A percentile compares a stretch with the other conserved stretches of the same genome.
These are phyloP conservation scores for Cercospora beticola DNA, from an alignment of 2,329 filamentous ascomycete genomes.

Conservation along the genomic window DNA sequence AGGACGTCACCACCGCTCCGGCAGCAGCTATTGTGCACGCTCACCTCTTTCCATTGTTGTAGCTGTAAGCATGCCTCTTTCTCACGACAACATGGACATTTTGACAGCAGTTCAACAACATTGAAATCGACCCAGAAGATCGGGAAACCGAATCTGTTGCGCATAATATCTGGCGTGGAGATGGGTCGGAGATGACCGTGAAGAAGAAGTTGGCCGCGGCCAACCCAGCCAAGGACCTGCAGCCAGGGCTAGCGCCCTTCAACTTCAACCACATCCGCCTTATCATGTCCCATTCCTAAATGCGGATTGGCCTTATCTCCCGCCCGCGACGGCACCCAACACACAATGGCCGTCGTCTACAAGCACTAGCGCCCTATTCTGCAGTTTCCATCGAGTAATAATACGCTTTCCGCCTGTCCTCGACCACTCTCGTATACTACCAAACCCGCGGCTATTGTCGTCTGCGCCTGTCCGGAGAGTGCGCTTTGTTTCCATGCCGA, in stretches of 20 bases:
- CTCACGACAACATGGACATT: neutral
- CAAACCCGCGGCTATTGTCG: neutral
- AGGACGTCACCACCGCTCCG: neutral
- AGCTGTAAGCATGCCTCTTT: neutral
- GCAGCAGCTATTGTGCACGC: neutral
- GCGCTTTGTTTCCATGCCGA: constrained; percentile 18
- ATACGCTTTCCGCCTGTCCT: neutral
- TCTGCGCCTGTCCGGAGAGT: constrained; percentile 8
- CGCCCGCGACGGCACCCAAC: neutral
- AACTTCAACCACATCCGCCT: constrained; percentile 5
- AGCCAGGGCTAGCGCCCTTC: neutral
- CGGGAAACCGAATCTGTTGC: neutral
- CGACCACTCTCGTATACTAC: neutral
- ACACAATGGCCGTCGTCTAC: neutral
- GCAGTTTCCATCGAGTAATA: constrained; percentile 28
- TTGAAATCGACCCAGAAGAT: neutral
- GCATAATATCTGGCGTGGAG: neutral
- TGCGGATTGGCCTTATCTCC: constrained; percentile 11
- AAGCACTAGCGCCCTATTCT: constrained; percentile 8
- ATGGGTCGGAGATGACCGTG: constrained; percentile 5
- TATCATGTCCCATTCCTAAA: constrained; percentile 4
- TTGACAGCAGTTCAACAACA: neutral
- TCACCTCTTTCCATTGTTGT: neutral
- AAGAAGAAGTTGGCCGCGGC: constrained; percentile 5
- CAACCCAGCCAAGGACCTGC: neutral